Base-by-base conservation (phyloP, 2,329 filamentous ascomycete species). In the Aquanectria penicillioides region DNA sequence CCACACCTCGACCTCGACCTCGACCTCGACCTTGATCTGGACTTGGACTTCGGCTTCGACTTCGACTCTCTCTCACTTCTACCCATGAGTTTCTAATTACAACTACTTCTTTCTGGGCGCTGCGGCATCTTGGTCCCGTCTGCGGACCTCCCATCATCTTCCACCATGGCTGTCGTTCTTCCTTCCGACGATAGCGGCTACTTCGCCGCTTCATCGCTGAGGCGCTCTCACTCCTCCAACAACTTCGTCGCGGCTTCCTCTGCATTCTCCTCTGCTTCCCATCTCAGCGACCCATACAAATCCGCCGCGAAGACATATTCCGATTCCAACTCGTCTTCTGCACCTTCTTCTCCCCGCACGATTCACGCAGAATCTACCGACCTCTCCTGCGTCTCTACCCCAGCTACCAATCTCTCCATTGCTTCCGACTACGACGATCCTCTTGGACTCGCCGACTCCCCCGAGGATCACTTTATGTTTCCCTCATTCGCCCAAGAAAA, bases 331-430 rank as follows among this genome's bases (percentile, higher is more conserved):
- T 75, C 77, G 10, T 87, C 84, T 3, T 86, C 86, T 3, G 75
- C 79, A 3, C 79, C 83, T n/a, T 86, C 85, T 0, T 87, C 86
- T 26, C 85, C 86, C 22, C 79, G 78, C 50, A 81, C 81, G 12
- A 61, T 81, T 29, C 80, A 82, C 53, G 77, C 77, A 52, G 84
- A 86, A 62, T 85, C 77, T 72, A 87, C 77, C 18, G 78, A 82
- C 54, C 81, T 83, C 5, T 89, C 87, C 2, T 85, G 82, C 70
- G 80, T 81, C 20, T 89, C 88, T 2, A 90, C 87, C 3, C 84
- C 87, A 5, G 83, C 84, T 15, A 88, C 86, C 67, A 89, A 84
- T 65, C 75, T 89, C 52, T 90, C 87, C 11, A 75, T 90, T 52
- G 82, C 85, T 52, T 85, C 82, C 41, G 83, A 85, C 57, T 83